Base-by-base conservation (phyloP, 495 filamentous ascomycete genomes). In the Cercophora sp. region DNA sequence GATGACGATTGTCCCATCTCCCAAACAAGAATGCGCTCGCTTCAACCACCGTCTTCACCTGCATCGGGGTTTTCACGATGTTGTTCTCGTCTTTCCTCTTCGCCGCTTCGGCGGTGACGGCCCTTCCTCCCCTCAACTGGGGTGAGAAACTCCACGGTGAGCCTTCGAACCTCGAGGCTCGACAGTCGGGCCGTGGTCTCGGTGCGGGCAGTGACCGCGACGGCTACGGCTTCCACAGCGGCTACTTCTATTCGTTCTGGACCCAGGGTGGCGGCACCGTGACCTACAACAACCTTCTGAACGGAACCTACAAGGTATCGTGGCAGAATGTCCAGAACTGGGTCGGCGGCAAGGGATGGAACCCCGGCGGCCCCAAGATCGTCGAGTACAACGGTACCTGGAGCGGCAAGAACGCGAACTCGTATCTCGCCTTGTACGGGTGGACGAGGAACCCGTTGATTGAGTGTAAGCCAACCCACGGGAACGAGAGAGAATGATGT, bases 261-360 rank as follows among this genome's bases (percentile, higher is more conserved):
- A 82, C 79, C 43, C 75, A 85, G 48, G 73, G 74, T 8, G 73
- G 72, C 48, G 77, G 74, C 36, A 65, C 59, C 47, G 78, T 83
- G 4, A 72, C 65, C 35, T 85, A 84, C 63, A 75, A 70, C 61
- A 85, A 85, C 58, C 73, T 73, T 37, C 52, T 62, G 25, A 71
- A 55, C 13, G 80, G 81, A 5, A 60, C 69, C 29, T 85, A 83
- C 69, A 71, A 62, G 42, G 71, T 82, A 13, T 69, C 57, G 16
- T 85, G 81, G 81, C 59, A 58, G 20, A 72, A 75, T 55, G 65
- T 64, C 36, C 76, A 75, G 24, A 81, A 83, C 68, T 84, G 82
- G 43, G 77, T 82, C 44, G 79, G 73, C 23, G 83, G 83, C 39
- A 84, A 83, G 68, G 82, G 82, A n/a, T 85, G 80, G 81, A 70